A percentile compares a stretch with the other conserved stretches of the same genome.
phyloP scores from a whole-genome alignment of 1,284 basidiomycete genomes.

The Tremellales sp. region DNA sequence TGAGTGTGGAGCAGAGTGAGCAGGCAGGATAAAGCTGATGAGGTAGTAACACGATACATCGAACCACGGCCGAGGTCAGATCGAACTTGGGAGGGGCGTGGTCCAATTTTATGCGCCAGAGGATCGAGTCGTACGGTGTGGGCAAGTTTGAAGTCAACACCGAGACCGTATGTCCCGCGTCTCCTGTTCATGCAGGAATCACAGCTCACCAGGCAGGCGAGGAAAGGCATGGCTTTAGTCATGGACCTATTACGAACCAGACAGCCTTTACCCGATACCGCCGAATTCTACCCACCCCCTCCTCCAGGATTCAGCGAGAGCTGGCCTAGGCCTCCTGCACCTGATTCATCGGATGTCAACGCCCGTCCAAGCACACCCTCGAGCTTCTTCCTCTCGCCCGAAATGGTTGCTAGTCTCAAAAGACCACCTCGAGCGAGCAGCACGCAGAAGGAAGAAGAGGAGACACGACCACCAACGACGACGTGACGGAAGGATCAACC shows the following conservation, averaged over 20 bases:
- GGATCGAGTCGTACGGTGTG: constrained; percentile 45
- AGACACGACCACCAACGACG: too few relatives aligned
- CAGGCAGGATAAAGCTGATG: too few relatives aligned
- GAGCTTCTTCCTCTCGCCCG: too few relatives aligned
- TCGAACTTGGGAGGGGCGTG: constrained; percentile 45
- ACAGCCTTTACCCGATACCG: constrained; percentile 32
- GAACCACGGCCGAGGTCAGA: constrained; percentile 44
- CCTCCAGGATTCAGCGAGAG: constrained; percentile 24
- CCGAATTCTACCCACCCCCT: constrained; percentile 33
- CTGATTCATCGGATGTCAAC: too few relatives aligned
- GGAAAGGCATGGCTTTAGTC: constrained; percentile 48
- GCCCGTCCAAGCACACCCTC: too few relatives aligned
- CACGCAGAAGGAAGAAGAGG: too few relatives aligned
- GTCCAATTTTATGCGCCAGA: constrained; percentile 38
- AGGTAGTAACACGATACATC: constrained; percentile 36
- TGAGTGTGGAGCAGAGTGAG: constrained; percentile 17
- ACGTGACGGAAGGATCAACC: too few relatives aligned
- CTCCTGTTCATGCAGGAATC: not conserved
- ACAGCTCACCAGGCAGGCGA: constrained; percentile 23
- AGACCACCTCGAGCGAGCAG: too few relatives aligned
- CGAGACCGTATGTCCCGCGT: constrained; percentile 32
- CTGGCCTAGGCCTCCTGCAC: too few relatives aligned
- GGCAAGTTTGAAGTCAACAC: constrained; percentile 46
- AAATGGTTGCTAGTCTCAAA: too few relatives aligned
- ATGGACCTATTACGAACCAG: constrained; percentile 30